Percentiles rank a stretch among this genome's conserved stretches.
phyloP scores from a whole-genome alignment of 257 asterid species.

The Solanum medicagineum region DNA sequence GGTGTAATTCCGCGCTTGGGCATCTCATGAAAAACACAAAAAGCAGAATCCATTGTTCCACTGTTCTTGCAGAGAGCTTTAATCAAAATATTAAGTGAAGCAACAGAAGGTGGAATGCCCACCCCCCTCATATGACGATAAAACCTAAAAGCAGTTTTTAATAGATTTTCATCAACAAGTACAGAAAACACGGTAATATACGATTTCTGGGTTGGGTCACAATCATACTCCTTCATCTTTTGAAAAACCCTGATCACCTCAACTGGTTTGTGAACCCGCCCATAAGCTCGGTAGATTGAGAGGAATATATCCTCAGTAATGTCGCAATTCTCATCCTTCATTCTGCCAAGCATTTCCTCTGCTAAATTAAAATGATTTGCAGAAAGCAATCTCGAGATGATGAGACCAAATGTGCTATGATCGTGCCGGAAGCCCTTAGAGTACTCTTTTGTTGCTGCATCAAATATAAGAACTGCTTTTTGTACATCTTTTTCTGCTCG shows the following conservation, averaged over 20 bases:
- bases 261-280: constrained; percentile 80
- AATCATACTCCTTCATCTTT: constrained; percentile 57
- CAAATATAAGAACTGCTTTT: constrained; percentile 68
- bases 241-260: constrained; percentile 61
- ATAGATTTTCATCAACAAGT: constrained; percentile 72
- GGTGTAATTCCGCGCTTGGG: constrained; percentile 61
- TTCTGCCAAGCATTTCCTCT: constrained; percentile 58
- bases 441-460: constrained; percentile 85
- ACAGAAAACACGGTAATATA: constrained; percentile 64
- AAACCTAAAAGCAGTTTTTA: constrained; percentile 70
- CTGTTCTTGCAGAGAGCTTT: constrained; percentile 77
- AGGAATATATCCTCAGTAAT: constrained; percentile 56
- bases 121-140: constrained; percentile 61
- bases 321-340: constrained; percentile 59
- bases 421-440: constrained; percentile 68
- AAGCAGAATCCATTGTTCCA: constrained; percentile 65
- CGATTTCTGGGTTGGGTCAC: constrained; percentile 59
- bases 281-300: constrained; percentile 59
- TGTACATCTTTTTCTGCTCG: constrained; percentile 59
- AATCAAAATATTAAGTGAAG: constrained; percentile 64
- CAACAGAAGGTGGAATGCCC: constrained; percentile 55
- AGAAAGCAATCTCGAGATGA: constrained; percentile 52
- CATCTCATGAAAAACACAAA: constrained; percentile 64
- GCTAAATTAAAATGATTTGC: constrained; percentile 57
- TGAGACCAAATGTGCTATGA: constrained; percentile 37